Percentiles rank a stretch among this genome's conserved stretches.
phyloP scores from a whole-genome alignment of 345 rosid species.

The Fremontodendron californicum region DNA sequence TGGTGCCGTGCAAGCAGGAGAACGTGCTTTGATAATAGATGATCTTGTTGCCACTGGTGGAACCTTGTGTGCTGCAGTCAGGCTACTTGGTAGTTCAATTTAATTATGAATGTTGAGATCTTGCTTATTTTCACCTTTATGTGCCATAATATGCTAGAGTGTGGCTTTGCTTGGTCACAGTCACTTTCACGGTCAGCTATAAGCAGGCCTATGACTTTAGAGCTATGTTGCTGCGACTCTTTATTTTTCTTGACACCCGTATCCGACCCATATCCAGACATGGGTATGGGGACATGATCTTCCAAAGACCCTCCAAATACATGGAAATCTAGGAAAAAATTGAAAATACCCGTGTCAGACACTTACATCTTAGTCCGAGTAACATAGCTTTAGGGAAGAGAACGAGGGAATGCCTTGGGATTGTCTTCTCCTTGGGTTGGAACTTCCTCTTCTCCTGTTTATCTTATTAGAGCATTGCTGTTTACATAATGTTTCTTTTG shows the following conservation, averaged over 20 bases:
- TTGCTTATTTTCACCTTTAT: conserved; percentile 3
- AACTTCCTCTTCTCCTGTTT: background rate
- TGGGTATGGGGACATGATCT: no score
- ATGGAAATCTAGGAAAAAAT: no score
- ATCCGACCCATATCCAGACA: no score
- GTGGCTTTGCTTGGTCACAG: background rate
- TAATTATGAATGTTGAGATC: background rate
- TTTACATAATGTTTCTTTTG: conserved; percentile 27
- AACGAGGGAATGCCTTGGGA: background rate
- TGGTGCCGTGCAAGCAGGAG: conserved; percentile 91
- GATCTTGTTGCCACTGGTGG: conserved; percentile 99
- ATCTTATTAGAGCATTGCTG: conserved; percentile 6
- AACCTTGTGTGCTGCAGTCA: conserved; percentile 85
- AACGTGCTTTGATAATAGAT: conserved; percentile 77
- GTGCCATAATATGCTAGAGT: background rate
- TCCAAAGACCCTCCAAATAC: no score
- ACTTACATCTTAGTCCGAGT: no score
- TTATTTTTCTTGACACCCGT: no score
- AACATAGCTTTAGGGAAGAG: background rate
- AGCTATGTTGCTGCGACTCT: no score
- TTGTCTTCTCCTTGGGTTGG: background rate
- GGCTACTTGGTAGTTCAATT: conserved; percentile 65
- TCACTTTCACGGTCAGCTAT: background rate
- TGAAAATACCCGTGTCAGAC: no score
- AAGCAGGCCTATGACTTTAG: background rate